Base-by-base conservation (phyloP, 2,329 filamentous ascomycete genomes). In the Torrubiella hemipterigena region DNA sequence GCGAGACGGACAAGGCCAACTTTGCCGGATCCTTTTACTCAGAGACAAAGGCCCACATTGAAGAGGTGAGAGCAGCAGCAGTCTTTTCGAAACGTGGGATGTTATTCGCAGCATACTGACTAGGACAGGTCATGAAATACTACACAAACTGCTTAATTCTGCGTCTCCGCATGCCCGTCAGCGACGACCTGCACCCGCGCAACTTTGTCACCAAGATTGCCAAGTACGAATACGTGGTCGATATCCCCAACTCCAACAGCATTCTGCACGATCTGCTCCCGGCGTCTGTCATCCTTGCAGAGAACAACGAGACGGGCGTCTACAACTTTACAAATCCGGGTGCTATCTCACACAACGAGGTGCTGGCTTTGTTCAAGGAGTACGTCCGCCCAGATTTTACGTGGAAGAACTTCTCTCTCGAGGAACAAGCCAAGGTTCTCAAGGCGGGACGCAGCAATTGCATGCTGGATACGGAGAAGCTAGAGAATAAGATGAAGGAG, bases 261-360 rank as follows among this genome's bases (percentile, higher is more conserved):
- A 69, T 78, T 46, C 61, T 79, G 37, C 61, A 65, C 39, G 69
- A 76, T 45, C 65, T 79, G 36, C 61, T 79, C 19, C 73, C 74
- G 12, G 66, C 67, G 21, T 65, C 69, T 10, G 59, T 77, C 41
- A 49, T 73, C 35, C 53, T 77, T 45, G 67, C 72, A 27, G 68
- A 75, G 51, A 63, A 74, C 54, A 58, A 59, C 31, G 73, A 77
- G 31, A 68, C 63, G 5, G 73, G 73, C 23, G 59, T 78, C 45
- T 77, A 74, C 58, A 78, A 78, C 57, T 77, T 77, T 52, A 77
- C 73, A 40, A 78, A 77, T 54, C 73, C 73, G 3, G 73, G 73
- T 20, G 69, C 71, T 39, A 77, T 78, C 49, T 73, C 69, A 21
- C 73, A 78, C 56, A 78, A 77, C 52, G 73, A 78, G 54, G 73